These are phyloP conservation scores for Bremia lactucae DNA, from an alignment of 352 stramenopile genomes.

Conservation along the genomic window DNA sequence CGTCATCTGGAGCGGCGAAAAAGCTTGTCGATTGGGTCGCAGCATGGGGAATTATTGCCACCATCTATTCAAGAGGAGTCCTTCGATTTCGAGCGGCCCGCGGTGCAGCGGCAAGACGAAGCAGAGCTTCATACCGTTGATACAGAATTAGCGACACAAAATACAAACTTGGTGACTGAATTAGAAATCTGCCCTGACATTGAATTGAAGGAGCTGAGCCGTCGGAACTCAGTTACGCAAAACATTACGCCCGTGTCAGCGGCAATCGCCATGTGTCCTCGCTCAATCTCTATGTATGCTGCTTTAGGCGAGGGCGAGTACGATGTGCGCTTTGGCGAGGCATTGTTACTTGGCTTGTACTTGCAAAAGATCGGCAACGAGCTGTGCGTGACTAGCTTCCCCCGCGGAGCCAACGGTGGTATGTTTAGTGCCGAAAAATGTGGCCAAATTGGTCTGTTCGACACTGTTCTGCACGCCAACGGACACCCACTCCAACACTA, in stretches of 20 bases:
- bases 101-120: slow-evolving; percentile 21
- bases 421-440: slow-evolving; percentile 71
- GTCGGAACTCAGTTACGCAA: slow-evolving; percentile 40
- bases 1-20: slow-evolving; percentile 30
- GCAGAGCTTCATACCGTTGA: slow-evolving; percentile 24
- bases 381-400: slow-evolving; percentile 71
- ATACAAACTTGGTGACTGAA: slow-evolving; percentile 21
- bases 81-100: slow-evolving; percentile 28
- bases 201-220: slow-evolving; percentile 40
- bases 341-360: slow-evolving; percentile 69
- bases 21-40: slow-evolving; percentile 48
- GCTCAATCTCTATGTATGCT: slow-evolving; percentile 65
- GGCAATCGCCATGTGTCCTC: slow-evolving; percentile 71
- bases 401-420: slow-evolving; percentile 44
- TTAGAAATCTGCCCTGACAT: slow-evolving; percentile 41
- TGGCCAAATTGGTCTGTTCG: slow-evolving; percentile 59
- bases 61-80: slow-evolving; percentile 47
- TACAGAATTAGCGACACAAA: slow-evolving; percentile 18
- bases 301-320: slow-evolving; percentile 45
- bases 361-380: slow-evolving; percentile 66
- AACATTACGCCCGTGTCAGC: slow-evolving; percentile 70
- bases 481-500: slow-evolving; percentile 77
- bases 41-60: slow-evolving; percentile 36
- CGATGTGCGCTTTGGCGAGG: slow-evolving; percentile 66
- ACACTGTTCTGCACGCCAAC: slow-evolving; percentile 66